These are phyloP conservation scores for Saussurea involucrata DNA, from an alignment of 129 eudicot species.

Conservation along the genomic window DNA sequence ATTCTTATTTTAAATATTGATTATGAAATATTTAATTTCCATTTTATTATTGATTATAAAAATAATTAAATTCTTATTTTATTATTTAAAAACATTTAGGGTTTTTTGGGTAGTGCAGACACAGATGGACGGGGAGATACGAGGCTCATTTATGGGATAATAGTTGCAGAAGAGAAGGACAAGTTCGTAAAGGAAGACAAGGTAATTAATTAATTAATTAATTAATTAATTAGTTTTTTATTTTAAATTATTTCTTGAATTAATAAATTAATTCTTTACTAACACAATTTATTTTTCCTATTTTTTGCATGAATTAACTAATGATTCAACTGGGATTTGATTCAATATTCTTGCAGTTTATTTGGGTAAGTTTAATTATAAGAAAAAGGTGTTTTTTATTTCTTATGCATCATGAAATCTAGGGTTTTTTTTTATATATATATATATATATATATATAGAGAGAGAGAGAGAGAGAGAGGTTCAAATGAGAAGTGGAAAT, in stretches of 20 bases:
- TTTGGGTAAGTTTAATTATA: slow-evolving; percentile 62
- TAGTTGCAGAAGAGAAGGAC: slow-evolving; percentile 98
- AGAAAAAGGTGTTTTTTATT: slow-evolving; percentile 23
- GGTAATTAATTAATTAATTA: slow-evolving; percentile 37
- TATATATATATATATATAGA: too few species aligned
- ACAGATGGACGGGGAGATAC: slow-evolving; percentile 97
- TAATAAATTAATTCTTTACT: slow-evolving; percentile 6
- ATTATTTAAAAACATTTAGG: slow-evolving; percentile 12
- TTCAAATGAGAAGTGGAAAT: too few species aligned
- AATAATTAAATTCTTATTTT: neutral
- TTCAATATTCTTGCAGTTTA: slow-evolving; percentile 68
- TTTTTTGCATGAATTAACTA: slow-evolving; percentile 29
- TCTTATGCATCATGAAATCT: slow-evolving; percentile 8
- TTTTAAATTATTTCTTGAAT: neutral
- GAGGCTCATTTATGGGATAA: slow-evolving; percentile 99
- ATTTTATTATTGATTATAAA: neutral
- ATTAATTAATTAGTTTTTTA: neutral
- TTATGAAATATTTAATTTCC: neutral
- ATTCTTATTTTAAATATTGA: neutral
- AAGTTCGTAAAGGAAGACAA: slow-evolving; percentile 97
- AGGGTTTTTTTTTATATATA: slow-evolving; percentile 5
- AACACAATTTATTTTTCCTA: slow-evolving; percentile 10
- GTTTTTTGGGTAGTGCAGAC: slow-evolving; percentile 51
- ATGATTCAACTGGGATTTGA: slow-evolving; percentile 26
- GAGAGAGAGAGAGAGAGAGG: too few species aligned